Evolutionary conservation across 805 yeast genomes (phyloP).

Genomic region (Yamadazyma akitaensis): DNA sequence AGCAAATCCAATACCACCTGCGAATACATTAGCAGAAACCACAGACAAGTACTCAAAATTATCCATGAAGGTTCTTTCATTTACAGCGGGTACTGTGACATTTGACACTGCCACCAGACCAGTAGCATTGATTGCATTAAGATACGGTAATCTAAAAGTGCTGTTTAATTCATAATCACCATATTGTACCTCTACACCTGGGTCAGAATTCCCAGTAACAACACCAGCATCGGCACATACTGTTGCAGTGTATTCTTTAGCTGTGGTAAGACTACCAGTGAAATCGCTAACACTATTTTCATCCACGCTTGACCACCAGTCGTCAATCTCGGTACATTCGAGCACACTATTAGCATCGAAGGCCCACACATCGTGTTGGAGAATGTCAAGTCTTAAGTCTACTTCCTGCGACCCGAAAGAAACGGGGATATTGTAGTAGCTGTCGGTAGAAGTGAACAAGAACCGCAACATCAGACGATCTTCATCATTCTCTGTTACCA

Average conservation of each 20-base stretch:
- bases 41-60: constrained; percentile 29
- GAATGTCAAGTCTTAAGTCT: constrained; percentile 26
- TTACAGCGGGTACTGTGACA: constrained; percentile 17
- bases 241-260: constrained; percentile 19
- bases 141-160: constrained; percentile 23
- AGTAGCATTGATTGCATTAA: constrained; percentile 22
- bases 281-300: not conserved
- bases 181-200: not conserved
- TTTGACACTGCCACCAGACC: constrained; percentile 27
- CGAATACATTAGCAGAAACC: constrained; percentile 17
- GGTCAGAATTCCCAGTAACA: constrained; percentile 15
- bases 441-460: constrained; percentile 8
- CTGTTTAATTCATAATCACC: constrained; percentile 4
- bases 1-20: constrained; percentile 38
- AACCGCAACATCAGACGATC: constrained; percentile 11
- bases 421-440: constrained; percentile 12
- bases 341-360: constrained; percentile 23
- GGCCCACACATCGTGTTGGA: constrained; percentile 41
- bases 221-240: constrained; percentile 30
- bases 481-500: constrained; percentile 9
- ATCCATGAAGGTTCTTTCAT: constrained; percentile 12
- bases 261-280: constrained; percentile 17
- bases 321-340: constrained; percentile 21
- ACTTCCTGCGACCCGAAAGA: constrained; percentile 14
- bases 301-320: constrained; percentile 16